Evolutionary conservation across 345 rosid genomes (phyloP), one percentile per base, ranked within the genome.

Genomic region (Citrus trifoliata): DNA sequence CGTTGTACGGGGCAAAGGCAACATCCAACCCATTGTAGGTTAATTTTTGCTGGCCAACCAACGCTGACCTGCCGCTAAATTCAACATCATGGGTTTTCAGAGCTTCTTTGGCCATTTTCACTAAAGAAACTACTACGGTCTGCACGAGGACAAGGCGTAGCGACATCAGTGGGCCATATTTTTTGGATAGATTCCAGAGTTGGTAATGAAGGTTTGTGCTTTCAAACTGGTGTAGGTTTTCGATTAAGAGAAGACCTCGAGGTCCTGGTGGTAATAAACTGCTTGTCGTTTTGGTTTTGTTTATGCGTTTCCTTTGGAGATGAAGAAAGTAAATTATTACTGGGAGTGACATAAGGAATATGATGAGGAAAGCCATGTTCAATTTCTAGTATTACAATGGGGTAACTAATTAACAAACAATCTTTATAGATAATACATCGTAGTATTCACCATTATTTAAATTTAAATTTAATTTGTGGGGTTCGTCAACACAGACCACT

Each of bases 161-260:
- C n/a, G 82, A 85, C 82, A 87, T 78, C 24, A 92, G 80, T 13
- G 94, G 83, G 38, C 91, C 93, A 67, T 83, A 86, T 65, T 79
- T 81, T 56, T 83, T 69, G 2, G 94, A 90, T 13, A 92, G 89
- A 1, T 78, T 69, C 77, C 84, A 76, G 33, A 90, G 60, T 58
- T 74, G 63, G 16, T 7, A 53, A 67, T 89, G 89, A 19, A 73
- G 80, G 67, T 55, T 61, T 48, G 82, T 81, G 66, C 6, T 70
- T 73, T 75, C 75, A 24, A 86, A 64, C 27, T 78, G 86, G 72
- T 83, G 89, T 16, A 90, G 70, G 86, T 89, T 90, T 1, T 91
- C 91, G 6, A 90, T 81, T 32, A 89, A 58, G 0, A 88, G 89
- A 68, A 90, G 85, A 4, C 80, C 79, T 32, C 37, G 78, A 7